Base-by-base conservation (phyloP, 2,329 filamentous ascomycete genomes). In the Phyllosticta citribraziliensis region DNA sequence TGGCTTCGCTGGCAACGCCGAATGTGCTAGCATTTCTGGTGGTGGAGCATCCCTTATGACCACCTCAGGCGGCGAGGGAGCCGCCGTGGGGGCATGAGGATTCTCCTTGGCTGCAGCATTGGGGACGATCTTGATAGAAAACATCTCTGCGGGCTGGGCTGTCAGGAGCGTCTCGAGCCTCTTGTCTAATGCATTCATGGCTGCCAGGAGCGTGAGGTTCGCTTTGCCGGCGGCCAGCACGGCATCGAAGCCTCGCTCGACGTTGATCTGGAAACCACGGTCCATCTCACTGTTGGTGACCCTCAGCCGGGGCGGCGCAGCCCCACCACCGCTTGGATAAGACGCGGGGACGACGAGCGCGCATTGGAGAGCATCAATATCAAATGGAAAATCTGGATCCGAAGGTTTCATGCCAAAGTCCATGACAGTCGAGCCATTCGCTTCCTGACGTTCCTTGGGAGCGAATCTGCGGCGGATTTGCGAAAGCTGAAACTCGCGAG, bases 361-460 rank as follows among this genome's bases (percentile, higher is more conserved):
- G 70, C 88, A 92, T 51, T 88, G 80, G 33, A 94, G 77, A 50
- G 81, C 77, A 25, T 84, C 80, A 69, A 93, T 77, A 64, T 91
- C 88, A 72, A 89, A 93, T 0, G 89, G 88, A 67, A 94, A 93
- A 69, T 94, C 89, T 0, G 89, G 89, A 70, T 94, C 89, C 5
- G 89, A 91, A 5, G 89, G 89, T 12, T 75, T 75, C 64, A 94
- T 75, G 57, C 79, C 83, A 72, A 93, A 89, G 10, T 78, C 74
- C 50, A 92, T 73, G 17, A 82, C 79, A 0, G 82, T 84, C 2
- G 78, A 78, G 56, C 82, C 79, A 63, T 80, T 68, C 63, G 74
- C 71, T 33, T 73, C 69, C 53, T 70, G 57, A 22, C 63, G 71
- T 65, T 82, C 79, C 55, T 74, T 71, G 12, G 82, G 80, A 59